Evolutionary conservation across 305 asterid genomes (phyloP).

Genomic region (Fraxinus angustifolia): DNA sequence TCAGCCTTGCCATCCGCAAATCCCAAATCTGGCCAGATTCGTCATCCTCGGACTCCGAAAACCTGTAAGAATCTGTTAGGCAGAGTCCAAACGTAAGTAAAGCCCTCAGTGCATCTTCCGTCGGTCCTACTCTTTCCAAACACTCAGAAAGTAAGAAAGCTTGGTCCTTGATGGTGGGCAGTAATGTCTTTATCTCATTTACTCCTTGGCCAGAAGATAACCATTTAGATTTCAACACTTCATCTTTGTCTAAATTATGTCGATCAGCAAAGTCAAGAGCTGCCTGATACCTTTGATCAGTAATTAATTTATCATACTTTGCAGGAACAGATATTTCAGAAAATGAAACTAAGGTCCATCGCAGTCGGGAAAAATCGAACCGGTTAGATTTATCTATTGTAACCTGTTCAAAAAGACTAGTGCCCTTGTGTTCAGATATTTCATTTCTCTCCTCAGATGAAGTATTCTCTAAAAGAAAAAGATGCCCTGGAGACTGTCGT

Average conservation of each 20-base stretch:
- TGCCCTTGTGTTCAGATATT: conserved; percentile 39
- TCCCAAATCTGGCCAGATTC: conserved; percentile 60
- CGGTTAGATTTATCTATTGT: conserved; percentile 32
- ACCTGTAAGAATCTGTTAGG: conserved; percentile 58
- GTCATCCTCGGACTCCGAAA: conserved; percentile 55
- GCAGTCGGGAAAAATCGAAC: conserved; percentile 47
- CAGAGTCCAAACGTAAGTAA: conserved; percentile 71
- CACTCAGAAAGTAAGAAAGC: conserved; percentile 71
- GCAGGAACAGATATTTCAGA: conserved; percentile 64
- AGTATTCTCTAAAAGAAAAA: conserved; percentile 67
- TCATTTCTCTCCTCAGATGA: conserved; percentile 36
- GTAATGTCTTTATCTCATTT: conserved; percentile 60
- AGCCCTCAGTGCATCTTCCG: conserved; percentile 75
- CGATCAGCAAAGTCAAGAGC: conserved; percentile 78
- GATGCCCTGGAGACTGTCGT: conserved; percentile 49
- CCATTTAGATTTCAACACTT: conserved; percentile 87
- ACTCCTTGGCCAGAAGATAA: conserved; percentile 72
- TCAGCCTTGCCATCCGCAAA: conserved; percentile 76
- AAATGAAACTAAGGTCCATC: conserved; percentile 74
- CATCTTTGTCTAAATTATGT: conserved; percentile 84
- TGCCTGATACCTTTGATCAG: conserved; percentile 57
- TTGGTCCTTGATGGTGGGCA: conserved; percentile 63
- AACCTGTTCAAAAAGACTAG: conserved; percentile 36
- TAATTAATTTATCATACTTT: conserved; percentile 65
- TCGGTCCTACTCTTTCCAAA: conserved; percentile 64